Percentiles rank a stretch among this genome's conserved stretches.
These are phyloP conservation scores for Ophiostoma sp. DNA, from an alignment of 2,329 filamentous ascomycete species.

Conservation along the genomic window DNA sequence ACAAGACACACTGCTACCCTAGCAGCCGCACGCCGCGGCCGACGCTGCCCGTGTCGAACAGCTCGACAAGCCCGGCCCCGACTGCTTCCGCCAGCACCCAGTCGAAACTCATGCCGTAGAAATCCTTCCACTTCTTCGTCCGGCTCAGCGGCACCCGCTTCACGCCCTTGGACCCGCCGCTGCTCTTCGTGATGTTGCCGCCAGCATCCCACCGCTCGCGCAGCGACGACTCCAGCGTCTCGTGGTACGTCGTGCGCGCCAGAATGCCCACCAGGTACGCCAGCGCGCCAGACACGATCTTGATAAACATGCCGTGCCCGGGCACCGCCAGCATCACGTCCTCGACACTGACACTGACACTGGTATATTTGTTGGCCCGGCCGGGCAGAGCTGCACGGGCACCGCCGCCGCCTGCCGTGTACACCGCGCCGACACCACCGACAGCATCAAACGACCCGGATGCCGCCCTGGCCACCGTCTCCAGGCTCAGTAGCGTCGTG, in stretches of 20 bases:
- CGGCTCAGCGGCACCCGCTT: conserved; percentile 50
- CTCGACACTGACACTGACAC: conserved; percentile 18
- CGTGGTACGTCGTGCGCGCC: conserved; percentile 54
- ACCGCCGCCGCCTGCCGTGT: conserved; percentile 55
- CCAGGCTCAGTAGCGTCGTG: conserved; percentile 55
- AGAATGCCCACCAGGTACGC: conserved; percentile 58
- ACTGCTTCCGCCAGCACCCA: conserved; percentile 68
- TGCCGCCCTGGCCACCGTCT: conserved; percentile 58
- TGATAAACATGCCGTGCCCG: conserved; percentile 61
- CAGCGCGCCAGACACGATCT: conserved; percentile 57
- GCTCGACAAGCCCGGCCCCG: conserved; percentile 63
- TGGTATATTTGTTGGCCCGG: not conserved
- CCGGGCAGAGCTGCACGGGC: conserved; percentile 32
- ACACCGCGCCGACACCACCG: conserved; percentile 61
- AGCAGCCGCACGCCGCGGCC: conserved; percentile 56
- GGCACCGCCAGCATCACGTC: conserved; percentile 59
- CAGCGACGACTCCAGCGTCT: conserved; percentile 57
- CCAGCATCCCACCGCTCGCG: conserved; percentile 68
- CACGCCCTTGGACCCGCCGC: conserved; percentile 46
- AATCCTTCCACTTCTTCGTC: conserved; percentile 65
- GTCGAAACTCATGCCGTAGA: conserved; percentile 63
- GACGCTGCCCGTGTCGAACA: conserved; percentile 71
- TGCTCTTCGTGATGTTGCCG: conserved; percentile 29
- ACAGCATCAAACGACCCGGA: conserved; percentile 65
- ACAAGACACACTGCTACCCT: not conserved